phyloP scores from a whole-genome alignment of 345 rosid genomes.

The Arabidopsis arenosa region DNA sequence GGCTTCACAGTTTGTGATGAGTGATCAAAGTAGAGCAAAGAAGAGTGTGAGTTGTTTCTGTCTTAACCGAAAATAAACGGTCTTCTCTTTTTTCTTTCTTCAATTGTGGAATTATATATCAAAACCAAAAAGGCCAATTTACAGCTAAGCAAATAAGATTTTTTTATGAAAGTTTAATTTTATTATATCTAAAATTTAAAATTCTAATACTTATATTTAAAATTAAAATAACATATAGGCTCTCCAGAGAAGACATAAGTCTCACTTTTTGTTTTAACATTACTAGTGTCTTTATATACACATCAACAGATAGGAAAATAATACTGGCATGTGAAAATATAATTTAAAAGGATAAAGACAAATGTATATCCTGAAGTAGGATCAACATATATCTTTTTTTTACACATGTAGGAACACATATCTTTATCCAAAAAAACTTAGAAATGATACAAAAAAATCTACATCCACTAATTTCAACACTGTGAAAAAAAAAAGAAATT shows the following conservation, averaged over 20 bases:
- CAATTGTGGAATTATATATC: not conserved
- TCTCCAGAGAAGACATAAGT: not conserved
- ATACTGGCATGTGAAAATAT: not conserved
- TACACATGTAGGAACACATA: not conserved
- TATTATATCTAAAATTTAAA: not conserved
- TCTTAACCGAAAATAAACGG: not conserved
- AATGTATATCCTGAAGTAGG: not conserved
- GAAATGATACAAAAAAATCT: not conserved
- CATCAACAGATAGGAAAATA: not conserved
- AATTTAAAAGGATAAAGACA: not conserved
- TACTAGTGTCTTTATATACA: not conserved
- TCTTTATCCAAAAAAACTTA: not conserved
- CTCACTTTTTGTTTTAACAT: not conserved
- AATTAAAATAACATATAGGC: not conserved
- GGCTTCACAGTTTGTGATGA: not conserved
- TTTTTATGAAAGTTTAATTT: not conserved
- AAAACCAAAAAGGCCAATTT: not conserved
- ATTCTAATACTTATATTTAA: not conserved
- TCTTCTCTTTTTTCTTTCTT: too few relatives aligned
- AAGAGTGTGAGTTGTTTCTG: not conserved
- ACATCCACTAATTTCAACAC: not conserved
- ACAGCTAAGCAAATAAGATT: conserved; percentile 5
- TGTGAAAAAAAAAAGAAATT: not conserved
- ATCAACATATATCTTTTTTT: too few relatives aligned
- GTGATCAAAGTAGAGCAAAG: not conserved